A percentile compares a stretch with the other conserved stretches of the same genome.
phyloP scores from a whole-genome alignment of 495 filamentous ascomycete genomes.

The Xylaria palmicola region DNA sequence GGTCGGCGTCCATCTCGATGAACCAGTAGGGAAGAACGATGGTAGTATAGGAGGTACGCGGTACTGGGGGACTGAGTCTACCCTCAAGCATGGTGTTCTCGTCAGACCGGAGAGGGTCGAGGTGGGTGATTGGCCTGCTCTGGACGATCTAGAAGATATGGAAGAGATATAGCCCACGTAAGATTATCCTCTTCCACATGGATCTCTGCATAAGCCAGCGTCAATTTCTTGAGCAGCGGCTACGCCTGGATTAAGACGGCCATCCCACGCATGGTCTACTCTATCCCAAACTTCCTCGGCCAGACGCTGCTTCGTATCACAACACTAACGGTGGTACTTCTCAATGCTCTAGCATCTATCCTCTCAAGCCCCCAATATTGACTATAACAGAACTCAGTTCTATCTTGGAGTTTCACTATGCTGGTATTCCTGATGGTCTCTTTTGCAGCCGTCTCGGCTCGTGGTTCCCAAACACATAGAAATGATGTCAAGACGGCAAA shows the following conservation, averaged over 20 bases:
- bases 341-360: not conserved
- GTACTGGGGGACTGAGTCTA: slow-evolving; percentile 69
- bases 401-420: not conserved
- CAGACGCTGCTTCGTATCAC: too few species aligned
- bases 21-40: slow-evolving; percentile 88
- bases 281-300: not conserved
- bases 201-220: not conserved
- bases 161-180: slow-evolving; percentile 68
- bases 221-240: not conserved
- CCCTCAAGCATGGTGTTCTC: slow-evolving; percentile 74
- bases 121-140: slow-evolving; percentile 76
- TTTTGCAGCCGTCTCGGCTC: not conserved
- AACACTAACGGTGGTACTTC: too few species aligned
- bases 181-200: not conserved
- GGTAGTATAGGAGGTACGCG: slow-evolving; percentile 73
- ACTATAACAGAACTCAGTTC: not conserved
- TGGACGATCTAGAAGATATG: slow-evolving; percentile 78
- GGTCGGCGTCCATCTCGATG: slow-evolving; percentile 83
- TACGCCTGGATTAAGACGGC: not conserved
- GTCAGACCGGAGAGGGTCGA: slow-evolving; percentile 88
- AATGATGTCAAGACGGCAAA: not conserved
- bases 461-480: not conserved
- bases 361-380: not conserved
- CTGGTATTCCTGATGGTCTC: not conserved
- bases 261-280: not conserved